Evolutionary conservation across 176 grass and related monocot species (phyloP), one percentile per base, ranked within the genome.

Genomic region (Panicum miliaceum): DNA sequence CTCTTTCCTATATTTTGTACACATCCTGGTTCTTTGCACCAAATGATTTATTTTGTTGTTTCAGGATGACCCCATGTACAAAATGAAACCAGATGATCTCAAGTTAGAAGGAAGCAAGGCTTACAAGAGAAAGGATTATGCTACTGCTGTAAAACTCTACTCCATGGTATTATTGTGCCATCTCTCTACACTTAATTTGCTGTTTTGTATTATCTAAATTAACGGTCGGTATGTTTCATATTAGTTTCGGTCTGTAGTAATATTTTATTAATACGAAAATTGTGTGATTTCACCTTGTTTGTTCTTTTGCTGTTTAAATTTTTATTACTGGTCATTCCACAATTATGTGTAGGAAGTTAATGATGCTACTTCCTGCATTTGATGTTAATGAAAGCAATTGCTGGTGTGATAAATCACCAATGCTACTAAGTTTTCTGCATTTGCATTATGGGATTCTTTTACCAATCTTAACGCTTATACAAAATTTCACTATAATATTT

Each of bases 91-190:
- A 68, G 59, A 63, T 89, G 78, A 81, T 42, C 15, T 89, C 12
- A 89, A 76, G 62, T 64, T 61, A 32, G 65, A 81, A 75, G 87
- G 50, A 70, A 80, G 3, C 40, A 81, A 81, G 54, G 82, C 87
- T 29, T 75, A 48, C 42, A 85, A 32, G 77, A 81, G 61, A 80
- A 84, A 85, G 25, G 82, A 89, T n/a, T 85, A 89, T 69, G 15
- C 12, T 76, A 69, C 40, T 81, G 82, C 87, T 61, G 43, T 38
- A 76, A 68, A 74, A 26, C 51, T 74, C 67, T 85, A 85, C 42
- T 7, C 45, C 26, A 74, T 66, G 82, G 87, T 85, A 89, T 50
- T 85, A 13, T 81, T 58, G 18, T 5, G 3, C 26, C 11, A 35
- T 81, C 40, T 66, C 23, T 80, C 42, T 58, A 54, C 13, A 58